These are phyloP conservation scores for Tuber aestivum DNA, from an alignment of 495 filamentous ascomycete species.

Conservation along the genomic window DNA sequence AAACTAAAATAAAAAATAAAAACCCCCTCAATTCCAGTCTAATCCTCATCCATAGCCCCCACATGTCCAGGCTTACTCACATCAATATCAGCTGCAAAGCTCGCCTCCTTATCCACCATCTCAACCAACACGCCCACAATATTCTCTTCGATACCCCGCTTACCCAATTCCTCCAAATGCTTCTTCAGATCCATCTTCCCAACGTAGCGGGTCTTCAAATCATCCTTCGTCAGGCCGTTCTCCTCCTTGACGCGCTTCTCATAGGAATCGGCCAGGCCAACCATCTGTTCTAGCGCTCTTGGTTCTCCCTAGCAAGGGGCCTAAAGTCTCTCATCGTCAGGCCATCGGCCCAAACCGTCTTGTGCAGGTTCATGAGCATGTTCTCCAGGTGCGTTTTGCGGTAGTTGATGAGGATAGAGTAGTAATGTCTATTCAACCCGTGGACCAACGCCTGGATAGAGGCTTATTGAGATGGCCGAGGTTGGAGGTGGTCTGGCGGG, in stretches of 20 bases:
- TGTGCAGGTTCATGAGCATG: slow-evolving; percentile 99
- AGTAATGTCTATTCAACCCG: slow-evolving; percentile 96
- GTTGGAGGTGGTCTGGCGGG: slow-evolving; percentile 96
- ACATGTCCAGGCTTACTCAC: slow-evolving; percentile 26
- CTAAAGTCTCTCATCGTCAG: slow-evolving; percentile 95
- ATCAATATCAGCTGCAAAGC: slow-evolving; percentile 38
- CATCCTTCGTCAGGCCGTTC: slow-evolving; percentile 43
- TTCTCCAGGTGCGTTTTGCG: slow-evolving; percentile 96
- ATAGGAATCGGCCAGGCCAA: slow-evolving; percentile 86
- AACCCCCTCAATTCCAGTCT: background rate
- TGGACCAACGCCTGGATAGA: slow-evolving; percentile 99
- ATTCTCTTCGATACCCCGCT: no score
- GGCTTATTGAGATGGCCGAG: slow-evolving; percentile 95
- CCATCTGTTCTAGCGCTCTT: slow-evolving; percentile 81
- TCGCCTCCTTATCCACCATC: slow-evolving; percentile 99
- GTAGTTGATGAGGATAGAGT: slow-evolving; percentile 97
- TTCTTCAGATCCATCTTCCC: no score
- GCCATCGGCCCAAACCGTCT: slow-evolving; percentile 98
- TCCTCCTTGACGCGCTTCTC: slow-evolving; percentile 70
- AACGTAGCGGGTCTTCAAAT: no score
- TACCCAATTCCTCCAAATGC: no score
- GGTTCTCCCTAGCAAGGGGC: slow-evolving; percentile 72
- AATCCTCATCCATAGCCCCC: slow-evolving; percentile 40
- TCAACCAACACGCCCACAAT: slow-evolving; percentile 56
- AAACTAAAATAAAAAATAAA: background rate